phyloP scores from a whole-genome alignment of 2,329 filamentous ascomycete species.

The Penicillium rolfsii region DNA sequence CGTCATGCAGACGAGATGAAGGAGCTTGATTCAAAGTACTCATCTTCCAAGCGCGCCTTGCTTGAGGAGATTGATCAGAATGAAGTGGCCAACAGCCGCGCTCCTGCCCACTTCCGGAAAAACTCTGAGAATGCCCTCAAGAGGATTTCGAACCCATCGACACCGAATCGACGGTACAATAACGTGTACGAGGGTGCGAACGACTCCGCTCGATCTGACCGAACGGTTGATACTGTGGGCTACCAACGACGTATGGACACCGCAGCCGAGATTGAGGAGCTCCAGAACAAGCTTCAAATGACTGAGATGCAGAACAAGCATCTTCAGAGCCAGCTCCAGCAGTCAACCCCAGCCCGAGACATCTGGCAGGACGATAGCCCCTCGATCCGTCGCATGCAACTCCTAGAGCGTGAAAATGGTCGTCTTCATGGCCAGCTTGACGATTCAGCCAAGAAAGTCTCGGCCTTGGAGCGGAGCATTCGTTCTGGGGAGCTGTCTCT shows the following conservation, averaged over 20 bases:
- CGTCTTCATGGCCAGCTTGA: slow-evolving; percentile 92
- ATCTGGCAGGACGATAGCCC: slow-evolving; percentile 73
- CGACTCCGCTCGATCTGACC: slow-evolving; percentile 82
- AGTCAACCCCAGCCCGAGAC: slow-evolving; percentile 65
- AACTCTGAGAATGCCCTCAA: slow-evolving; percentile 59
- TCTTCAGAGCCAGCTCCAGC: slow-evolving; percentile 82
- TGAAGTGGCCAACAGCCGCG: slow-evolving; percentile 71
- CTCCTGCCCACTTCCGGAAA: slow-evolving; percentile 70
- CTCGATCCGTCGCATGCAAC: slow-evolving; percentile 78
- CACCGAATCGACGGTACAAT: slow-evolving; percentile 70
- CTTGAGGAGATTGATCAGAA: slow-evolving; percentile 88
- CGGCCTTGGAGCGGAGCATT: slow-evolving; percentile 82
- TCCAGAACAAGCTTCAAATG: slow-evolving; percentile 92
- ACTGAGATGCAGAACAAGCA: slow-evolving; percentile 95
- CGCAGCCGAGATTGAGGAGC: slow-evolving; percentile 84
- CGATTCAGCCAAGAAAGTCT: slow-evolving; percentile 90
- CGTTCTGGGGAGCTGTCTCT: slow-evolving; percentile 84
- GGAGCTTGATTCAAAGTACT: slow-evolving; percentile 64
- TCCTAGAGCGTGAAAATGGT: slow-evolving; percentile 89
- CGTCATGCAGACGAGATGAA: slow-evolving; percentile 72
- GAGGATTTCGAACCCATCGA: slow-evolving; percentile 74
- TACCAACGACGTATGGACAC: slow-evolving; percentile 90
- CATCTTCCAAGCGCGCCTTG: slow-evolving; percentile 70
- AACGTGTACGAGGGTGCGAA: slow-evolving; percentile 65
- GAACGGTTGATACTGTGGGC: slow-evolving; percentile 78